These are phyloP conservation scores for Podospora comata DNA, from an alignment of 495 filamentous ascomycete species.

Conservation along the genomic window DNA sequence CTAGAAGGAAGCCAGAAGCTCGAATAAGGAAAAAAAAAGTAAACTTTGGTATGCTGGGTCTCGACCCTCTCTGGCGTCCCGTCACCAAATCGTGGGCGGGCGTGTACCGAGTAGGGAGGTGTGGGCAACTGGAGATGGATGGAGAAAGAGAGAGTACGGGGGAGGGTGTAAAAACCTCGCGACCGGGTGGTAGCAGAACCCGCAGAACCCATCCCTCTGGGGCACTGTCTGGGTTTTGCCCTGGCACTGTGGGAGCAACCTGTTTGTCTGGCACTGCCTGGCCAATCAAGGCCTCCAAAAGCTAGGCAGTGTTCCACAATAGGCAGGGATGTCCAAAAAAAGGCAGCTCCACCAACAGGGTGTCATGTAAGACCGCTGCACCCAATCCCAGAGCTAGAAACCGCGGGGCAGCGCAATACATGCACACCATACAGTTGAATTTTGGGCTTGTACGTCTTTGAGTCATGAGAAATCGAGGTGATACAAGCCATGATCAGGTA, in stretches of 20 bases:
- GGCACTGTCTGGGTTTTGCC: slow-evolving; percentile 1
- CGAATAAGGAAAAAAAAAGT: slow-evolving; percentile 21
- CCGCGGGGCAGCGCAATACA: slow-evolving; percentile 1
- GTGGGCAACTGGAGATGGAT: slow-evolving; percentile 30
- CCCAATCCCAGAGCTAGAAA: slow-evolving; percentile 1
- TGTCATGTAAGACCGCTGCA: slow-evolving; percentile 5
- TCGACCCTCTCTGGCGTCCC: slow-evolving; percentile 25
- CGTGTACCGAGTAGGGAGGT: slow-evolving; percentile 35
- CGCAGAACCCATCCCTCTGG: slow-evolving; percentile 8
- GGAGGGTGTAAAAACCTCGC: slow-evolving; percentile 24
- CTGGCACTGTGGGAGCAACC: not conserved
- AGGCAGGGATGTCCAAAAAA: slow-evolving; percentile 6
- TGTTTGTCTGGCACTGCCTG: not conserved
- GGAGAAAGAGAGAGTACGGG: slow-evolving; percentile 25
- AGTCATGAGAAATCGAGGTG: not conserved
- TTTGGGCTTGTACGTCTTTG: not conserved
- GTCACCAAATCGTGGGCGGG: slow-evolving; percentile 32
- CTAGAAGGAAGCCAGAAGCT: slow-evolving; percentile 14
- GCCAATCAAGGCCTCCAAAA: not conserved
- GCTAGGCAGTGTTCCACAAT: not conserved
- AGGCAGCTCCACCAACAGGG: slow-evolving; percentile 2
- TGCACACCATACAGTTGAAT: not conserved
- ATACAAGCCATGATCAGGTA: not conserved
- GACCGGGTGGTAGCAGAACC: slow-evolving; percentile 15
- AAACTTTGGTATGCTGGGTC: slow-evolving; percentile 25